phyloP scores from a whole-genome alignment of 805 yeast species.

The Yarrowia osloensis region DNA sequence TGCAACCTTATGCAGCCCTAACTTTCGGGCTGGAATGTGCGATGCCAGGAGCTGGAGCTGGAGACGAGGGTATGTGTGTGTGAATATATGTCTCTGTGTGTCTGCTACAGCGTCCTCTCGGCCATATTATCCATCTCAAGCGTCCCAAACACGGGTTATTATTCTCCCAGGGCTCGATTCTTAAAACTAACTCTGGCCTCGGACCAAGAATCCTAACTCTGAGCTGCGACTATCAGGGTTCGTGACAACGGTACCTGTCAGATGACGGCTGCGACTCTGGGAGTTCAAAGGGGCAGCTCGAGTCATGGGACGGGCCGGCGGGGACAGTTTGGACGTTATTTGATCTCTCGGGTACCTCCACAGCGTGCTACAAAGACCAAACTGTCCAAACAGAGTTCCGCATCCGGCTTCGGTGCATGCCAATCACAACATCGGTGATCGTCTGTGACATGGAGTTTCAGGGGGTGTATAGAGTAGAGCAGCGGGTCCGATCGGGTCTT shows the following conservation, averaged over 20 bases:
- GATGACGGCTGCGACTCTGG: background rate
- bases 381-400: constrained; percentile 11
- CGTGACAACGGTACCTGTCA: background rate
- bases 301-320: background rate
- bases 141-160: background rate
- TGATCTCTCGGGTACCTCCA: background rate
- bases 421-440: constrained; percentile 25
- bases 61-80: no score
- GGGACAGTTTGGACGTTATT: background rate
- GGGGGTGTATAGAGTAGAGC: no score
- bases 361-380: background rate
- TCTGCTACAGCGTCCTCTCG: background rate
- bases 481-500: no score
- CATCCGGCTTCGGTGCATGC: constrained; percentile 21
- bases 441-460: no score
- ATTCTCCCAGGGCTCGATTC: background rate
- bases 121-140: background rate
- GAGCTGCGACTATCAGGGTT: background rate
- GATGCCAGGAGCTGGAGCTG: background rate
- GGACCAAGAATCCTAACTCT: constrained; percentile 1
- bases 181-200: constrained; percentile 10
- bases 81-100: no score
- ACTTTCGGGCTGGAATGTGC: constrained; percentile 21
- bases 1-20: constrained; percentile 13
- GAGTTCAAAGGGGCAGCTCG: background rate